Evolutionary conservation across 83 land plant species (phyloP).

Genomic region (Isoetes engelmannii): DNA sequence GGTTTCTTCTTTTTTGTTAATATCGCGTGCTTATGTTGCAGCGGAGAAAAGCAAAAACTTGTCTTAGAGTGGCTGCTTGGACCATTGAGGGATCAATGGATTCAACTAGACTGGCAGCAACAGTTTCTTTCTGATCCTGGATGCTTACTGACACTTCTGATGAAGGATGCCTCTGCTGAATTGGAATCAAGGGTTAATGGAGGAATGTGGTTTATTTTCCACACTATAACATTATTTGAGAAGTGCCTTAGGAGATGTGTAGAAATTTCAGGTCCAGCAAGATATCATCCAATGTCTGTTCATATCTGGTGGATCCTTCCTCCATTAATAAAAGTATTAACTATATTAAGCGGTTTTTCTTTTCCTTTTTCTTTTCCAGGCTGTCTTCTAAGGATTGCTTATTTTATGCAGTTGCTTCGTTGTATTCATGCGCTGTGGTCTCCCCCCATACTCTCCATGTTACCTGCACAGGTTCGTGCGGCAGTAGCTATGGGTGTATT

Average conservation of each 20-base stretch:
- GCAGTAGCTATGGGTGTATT: slow-evolving; percentile 62
- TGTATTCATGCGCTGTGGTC: slow-evolving; percentile 86
- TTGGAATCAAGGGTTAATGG: slow-evolving; percentile 2
- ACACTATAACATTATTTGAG: slow-evolving; percentile 84
- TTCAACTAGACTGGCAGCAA: slow-evolving; percentile 60
- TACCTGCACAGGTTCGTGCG: slow-evolving; percentile 55
- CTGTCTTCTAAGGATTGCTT: not conserved
- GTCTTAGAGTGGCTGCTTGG: slow-evolving; percentile 86
- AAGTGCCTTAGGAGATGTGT: slow-evolving; percentile 83
- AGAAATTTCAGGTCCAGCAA: slow-evolving; percentile 14
- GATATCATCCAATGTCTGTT: slow-evolving; percentile 64
- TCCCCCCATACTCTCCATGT: slow-evolving; percentile 37
- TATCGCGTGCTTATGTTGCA: slow-evolving; percentile 17
- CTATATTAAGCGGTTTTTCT: not conserved
- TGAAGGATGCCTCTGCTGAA: not conserved
- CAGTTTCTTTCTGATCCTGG: slow-evolving; percentile 54
- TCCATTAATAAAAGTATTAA: slow-evolving; percentile 69
- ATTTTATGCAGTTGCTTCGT: slow-evolving; percentile 63
- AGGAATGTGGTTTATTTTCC: slow-evolving; percentile 88
- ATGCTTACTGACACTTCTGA: slow-evolving; percentile 49
- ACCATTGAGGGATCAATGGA: slow-evolving; percentile 75
- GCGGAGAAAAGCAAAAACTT: slow-evolving; percentile 68
- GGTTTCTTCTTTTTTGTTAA: too few relatives aligned
- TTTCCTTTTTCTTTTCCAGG: not conserved
- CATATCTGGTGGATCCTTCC: slow-evolving; percentile 88